Evolutionary conservation across 2,329 filamentous ascomycete genomes (phyloP).

Genomic region (Ophidiomyces ophidiicola): DNA sequence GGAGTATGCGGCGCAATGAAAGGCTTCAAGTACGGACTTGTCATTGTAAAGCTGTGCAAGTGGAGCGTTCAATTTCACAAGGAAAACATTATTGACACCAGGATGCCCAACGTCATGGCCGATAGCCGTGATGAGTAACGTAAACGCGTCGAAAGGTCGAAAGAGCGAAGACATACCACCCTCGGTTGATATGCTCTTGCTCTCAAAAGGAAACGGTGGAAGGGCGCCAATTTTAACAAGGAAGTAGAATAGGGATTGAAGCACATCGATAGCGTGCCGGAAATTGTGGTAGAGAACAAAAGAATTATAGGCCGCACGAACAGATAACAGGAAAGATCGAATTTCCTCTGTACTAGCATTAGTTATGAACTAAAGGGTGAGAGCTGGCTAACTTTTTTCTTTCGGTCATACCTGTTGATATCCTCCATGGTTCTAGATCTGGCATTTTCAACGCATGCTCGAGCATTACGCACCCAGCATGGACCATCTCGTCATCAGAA

Average conservation of each 20-base stretch:
- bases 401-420: constrained; percentile 55
- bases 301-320: constrained; percentile 85
- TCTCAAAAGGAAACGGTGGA: constrained; percentile 48
- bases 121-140: constrained; percentile 86
- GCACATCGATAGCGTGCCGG: constrained; percentile 87
- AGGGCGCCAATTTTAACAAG: constrained; percentile 67
- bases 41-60: constrained; percentile 95
- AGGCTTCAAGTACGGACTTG: constrained; percentile 88
- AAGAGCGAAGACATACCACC: constrained; percentile 63
- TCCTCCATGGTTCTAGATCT: constrained; percentile 66
- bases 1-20: constrained; percentile 93
- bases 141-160: constrained; percentile 76
- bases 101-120: constrained; percentile 96
- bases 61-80: constrained; percentile 82
- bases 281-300: constrained; percentile 98
- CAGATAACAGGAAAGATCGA: constrained; percentile 73
- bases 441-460: constrained; percentile 74
- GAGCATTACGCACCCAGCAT: constrained; percentile 77
- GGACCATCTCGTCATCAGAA: constrained; percentile 77
- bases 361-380: not conserved
- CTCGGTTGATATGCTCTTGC: constrained; percentile 26
- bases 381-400: not conserved
- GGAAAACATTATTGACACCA: constrained; percentile 93
- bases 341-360: constrained; percentile 51
- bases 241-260: constrained; percentile 87